phyloP scores from a whole-genome alignment of 495 filamentous ascomycete species.

The Penicillium maclennaniae region DNA sequence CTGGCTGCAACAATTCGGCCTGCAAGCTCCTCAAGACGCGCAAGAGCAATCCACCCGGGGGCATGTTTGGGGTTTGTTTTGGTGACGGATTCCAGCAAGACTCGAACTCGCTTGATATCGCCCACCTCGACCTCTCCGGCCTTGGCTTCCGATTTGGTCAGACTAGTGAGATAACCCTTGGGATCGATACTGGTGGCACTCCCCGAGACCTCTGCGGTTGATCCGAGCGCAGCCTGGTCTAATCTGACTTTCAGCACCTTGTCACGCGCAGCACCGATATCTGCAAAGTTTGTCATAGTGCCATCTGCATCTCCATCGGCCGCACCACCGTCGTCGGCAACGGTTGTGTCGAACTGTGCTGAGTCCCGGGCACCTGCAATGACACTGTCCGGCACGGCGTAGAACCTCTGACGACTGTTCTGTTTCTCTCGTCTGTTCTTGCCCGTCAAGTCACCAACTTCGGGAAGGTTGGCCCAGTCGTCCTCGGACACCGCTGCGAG shows the following conservation, averaged over 20 bases:
- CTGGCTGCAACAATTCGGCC: conserved; percentile 85
- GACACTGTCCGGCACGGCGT: conserved; percentile 96
- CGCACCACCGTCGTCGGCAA: conserved; percentile 69
- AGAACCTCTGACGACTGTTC: conserved; percentile 79
- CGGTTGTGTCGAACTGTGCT: conserved; percentile 76
- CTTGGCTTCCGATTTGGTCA: conserved; percentile 72
- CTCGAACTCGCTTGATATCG: conserved; percentile 93
- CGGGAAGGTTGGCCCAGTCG: conserved; percentile 92
- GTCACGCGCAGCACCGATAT: conserved; percentile 92
- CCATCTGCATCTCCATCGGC: conserved; percentile 58
- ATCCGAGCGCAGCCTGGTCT: conserved; percentile 77
- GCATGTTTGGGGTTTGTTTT: conserved; percentile 93
- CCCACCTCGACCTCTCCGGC: conserved; percentile 81
- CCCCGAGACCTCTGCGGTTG: conserved; percentile 63
- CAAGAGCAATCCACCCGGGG: conserved; percentile 94
- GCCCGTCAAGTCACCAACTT: conserved; percentile 94
- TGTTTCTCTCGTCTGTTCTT: conserved; percentile 83
- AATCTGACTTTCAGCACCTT: conserved; percentile 88
- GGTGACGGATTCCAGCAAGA: conserved; percentile 88
- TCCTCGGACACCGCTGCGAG: conserved; percentile 87
- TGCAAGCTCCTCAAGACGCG: conserved; percentile 87
- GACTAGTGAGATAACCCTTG: conserved; percentile 89
- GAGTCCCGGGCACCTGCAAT: conserved; percentile 79
- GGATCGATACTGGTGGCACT: conserved; percentile 91
- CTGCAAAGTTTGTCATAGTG: conserved; percentile 95